phyloP scores from a whole-genome alignment of 1,284 basidiomycete species.

The Rhodotorula sp. region DNA sequence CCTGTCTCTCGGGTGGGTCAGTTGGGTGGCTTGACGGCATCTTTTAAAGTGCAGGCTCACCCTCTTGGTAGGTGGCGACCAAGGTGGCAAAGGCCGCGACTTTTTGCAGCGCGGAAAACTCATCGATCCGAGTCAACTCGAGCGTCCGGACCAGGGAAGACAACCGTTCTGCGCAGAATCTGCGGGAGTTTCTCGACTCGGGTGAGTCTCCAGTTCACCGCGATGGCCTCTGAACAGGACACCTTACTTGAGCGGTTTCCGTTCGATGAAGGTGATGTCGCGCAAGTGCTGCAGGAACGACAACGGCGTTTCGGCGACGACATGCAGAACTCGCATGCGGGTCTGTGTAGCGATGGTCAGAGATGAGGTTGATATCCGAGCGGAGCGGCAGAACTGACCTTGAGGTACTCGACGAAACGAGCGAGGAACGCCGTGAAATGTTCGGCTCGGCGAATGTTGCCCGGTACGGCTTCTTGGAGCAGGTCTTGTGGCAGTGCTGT shows the following conservation, averaged over 20 bases:
- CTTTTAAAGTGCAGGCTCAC: too few relatives aligned
- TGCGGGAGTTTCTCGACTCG: conserved; percentile 45
- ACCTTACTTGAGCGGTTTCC: conserved; percentile 79
- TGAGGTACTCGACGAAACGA: conserved; percentile 97
- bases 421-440: conserved; percentile 99
- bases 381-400: conserved; percentile 58
- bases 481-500: conserved; percentile 90
- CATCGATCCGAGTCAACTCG: conserved; percentile 85
- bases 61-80: conserved; percentile 97
- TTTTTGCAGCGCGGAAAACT: conserved; percentile 87
- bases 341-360: conserved; percentile 61
- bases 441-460: conserved; percentile 97
- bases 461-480: conserved; percentile 90
- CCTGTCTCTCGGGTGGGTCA: conserved; percentile 55
- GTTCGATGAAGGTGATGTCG: conserved; percentile 98
- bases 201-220: neutral
- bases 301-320: conserved; percentile 98
- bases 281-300: conserved; percentile 98
- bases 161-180: conserved; percentile 94
- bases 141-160: conserved; percentile 91
- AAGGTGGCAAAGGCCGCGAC: conserved; percentile 95
- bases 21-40: too few relatives aligned
- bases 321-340: conserved; percentile 95
- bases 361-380: neutral
- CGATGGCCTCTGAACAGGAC: neutral